phyloP scores from a whole-genome alignment of 345 rosid genomes.

The Hypericum androsaemum region DNA sequence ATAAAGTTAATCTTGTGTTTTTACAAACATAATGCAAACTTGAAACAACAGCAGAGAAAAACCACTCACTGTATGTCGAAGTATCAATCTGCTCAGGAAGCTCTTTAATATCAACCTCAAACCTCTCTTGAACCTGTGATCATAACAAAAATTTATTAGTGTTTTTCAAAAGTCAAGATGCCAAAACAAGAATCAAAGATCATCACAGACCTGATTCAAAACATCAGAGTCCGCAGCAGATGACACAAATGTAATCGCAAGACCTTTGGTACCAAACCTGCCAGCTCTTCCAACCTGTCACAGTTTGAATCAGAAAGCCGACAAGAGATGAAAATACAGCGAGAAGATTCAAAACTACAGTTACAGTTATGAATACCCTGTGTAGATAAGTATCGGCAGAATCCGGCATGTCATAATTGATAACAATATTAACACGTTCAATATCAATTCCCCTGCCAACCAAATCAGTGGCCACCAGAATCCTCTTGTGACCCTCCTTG shows the following conservation, averaged over 20 bases:
- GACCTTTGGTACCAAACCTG: conserved; percentile 97
- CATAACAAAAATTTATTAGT: not conserved
- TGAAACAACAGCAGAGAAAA: not conserved
- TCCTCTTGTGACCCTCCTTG: conserved; percentile 4
- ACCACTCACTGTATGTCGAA: conserved; percentile 70
- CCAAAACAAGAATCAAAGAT: not conserved
- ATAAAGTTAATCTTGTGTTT: too few species aligned
- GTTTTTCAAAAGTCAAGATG: not conserved
- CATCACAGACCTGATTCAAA: conserved; percentile 68
- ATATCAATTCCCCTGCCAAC: conserved; percentile 2
- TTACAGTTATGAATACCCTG: not conserved
- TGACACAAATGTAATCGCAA: conserved; percentile 91
- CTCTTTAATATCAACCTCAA: conserved; percentile 91
- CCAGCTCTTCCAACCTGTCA: conserved; percentile 96
- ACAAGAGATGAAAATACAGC: not conserved
- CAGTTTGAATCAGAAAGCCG: not conserved
- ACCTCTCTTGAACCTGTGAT: conserved; percentile 81
- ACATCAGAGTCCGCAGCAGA: conserved; percentile 85
- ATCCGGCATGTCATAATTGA: conserved; percentile 6
- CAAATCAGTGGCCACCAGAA: conserved; percentile 4
- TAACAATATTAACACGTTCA: conserved; percentile 1
- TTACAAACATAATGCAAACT: too few species aligned
- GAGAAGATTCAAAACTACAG: not conserved
- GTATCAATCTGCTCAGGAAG: conserved; percentile 97
- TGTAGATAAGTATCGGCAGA: conserved; percentile 4